phyloP scores from a whole-genome alignment of 371 early-diverging fungal species.

The Lichtheimia ornata region DNA sequence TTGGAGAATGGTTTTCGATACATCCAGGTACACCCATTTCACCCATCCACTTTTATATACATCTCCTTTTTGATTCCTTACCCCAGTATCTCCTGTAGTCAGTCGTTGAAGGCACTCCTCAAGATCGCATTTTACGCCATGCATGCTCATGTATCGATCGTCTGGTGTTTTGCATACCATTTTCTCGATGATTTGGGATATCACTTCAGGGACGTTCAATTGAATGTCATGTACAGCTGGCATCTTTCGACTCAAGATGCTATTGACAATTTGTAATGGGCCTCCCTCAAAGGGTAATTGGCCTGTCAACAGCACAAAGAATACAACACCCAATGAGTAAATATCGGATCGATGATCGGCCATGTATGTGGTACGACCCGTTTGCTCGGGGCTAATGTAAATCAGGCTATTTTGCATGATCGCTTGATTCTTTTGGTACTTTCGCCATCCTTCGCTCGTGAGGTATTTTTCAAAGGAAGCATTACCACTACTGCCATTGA shows the following conservation, averaged over 20 bases:
- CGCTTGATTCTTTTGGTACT: slow-evolving; percentile 31
- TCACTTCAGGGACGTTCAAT: slow-evolving; percentile 49
- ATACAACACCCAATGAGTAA: slow-evolving; percentile 55
- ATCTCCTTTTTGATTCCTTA: slow-evolving; percentile 1
- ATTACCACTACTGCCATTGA: slow-evolving; percentile 15
- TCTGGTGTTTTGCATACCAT: slow-evolving; percentile 64
- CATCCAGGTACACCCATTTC: too few relatives aligned
- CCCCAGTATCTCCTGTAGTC: slow-evolving; percentile 28
- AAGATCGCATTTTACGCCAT: slow-evolving; percentile 55
- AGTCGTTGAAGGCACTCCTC: slow-evolving; percentile 47
- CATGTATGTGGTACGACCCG: slow-evolving; percentile 57
- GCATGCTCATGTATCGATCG: slow-evolving; percentile 56
- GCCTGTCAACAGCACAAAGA: slow-evolving; percentile 55
- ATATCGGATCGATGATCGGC: slow-evolving; percentile 62
- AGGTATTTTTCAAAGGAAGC: slow-evolving; percentile 38
- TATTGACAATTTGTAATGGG: slow-evolving; percentile 56
- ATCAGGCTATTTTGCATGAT: slow-evolving; percentile 17
- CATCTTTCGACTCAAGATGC: slow-evolving; percentile 50
- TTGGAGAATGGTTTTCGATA: too few relatives aligned
- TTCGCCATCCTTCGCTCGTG: slow-evolving; percentile 49
- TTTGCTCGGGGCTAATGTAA: slow-evolving; percentile 57
- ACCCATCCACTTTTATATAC: background rate
- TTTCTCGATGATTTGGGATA: slow-evolving; percentile 54
- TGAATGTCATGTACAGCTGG: slow-evolving; percentile 47
- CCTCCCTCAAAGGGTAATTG: slow-evolving; percentile 55